Evolutionary conservation across 2,329 filamentous ascomycete species (phyloP), one percentile per base, ranked within the genome.

Genomic region (Pleurostoma richardsiae): DNA sequence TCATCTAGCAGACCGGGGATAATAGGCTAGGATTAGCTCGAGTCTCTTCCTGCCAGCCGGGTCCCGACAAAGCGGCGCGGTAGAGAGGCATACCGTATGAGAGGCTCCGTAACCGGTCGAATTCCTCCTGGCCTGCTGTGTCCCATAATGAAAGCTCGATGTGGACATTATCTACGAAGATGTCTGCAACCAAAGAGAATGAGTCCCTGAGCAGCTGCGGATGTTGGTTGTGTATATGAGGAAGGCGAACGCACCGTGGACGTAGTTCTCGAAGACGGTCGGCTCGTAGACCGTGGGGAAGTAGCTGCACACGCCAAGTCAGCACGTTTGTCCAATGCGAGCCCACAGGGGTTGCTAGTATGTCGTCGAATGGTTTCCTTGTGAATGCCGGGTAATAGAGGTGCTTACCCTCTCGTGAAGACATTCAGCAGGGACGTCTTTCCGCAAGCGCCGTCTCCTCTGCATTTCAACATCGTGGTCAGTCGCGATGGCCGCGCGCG

Each of bases 211-310:
- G 28, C 39, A 10, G 28, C 40, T 44, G 29, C n/a, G 36, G 41
- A 39, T 44, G 5, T 33, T 31, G 31, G 31, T 26, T 29, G 33
- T n/a, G n/a, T 36, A 8, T 36, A 8, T 36, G 8, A 36, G n/a
- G 33, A 36, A 36, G 39, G 29, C 31, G 28, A 44, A 63, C 78
- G 64, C 79, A 95, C 89, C 90, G 67, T 99, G 92, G 53, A 99
- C 92, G 69, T 97, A 99, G 71, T 99, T 99, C 68, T 99, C 92
- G 70, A 96, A 96, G 55, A 96, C 92, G 33, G 92, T 99, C 46
- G 94, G 94, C 70, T 97, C 91, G 73, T 97, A 97, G 62, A 97
- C 92, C 48, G 92, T 96, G 44, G 92, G 92, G 68, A 99, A 99
- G 70, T 96, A 96, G 54, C 89, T 92, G 59, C 39, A 33, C n/a